Base-by-base conservation (phyloP, 2,329 filamentous ascomycete species). In the Alternaria ethzedia region DNA sequence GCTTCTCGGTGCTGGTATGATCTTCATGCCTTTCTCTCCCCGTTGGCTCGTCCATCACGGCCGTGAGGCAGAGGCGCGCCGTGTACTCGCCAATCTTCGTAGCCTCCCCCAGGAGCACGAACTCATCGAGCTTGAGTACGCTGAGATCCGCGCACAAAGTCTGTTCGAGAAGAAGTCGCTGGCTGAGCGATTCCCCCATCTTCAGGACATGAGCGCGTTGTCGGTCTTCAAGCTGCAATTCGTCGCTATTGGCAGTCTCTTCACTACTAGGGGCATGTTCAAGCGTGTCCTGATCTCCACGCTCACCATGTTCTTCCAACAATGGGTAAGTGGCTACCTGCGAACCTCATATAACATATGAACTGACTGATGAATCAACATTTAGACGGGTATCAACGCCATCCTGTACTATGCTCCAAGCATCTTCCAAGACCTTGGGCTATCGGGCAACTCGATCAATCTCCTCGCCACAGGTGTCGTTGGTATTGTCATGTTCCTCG, bases 11-110 rank as follows among this genome's bases (percentile, higher is more conserved):
- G 73, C 85, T 8, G 91, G 91, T 30, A 93, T 94, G 86, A 72
- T 91, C 11, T 92, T 92, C 79, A 92, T 94, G 90, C 92, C 91
- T 1, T 93, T 91, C 80, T 91, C 87, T 0, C 92, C 92, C 0
- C 85, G 92, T 68, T 94, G 90, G 91, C 85, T 94, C 0, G 81
- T 91, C 9, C 88, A 93, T 75, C 88, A 91, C 71, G 83, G 82
- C 58, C 88, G 90, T 45, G 90, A 93, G 71, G 83, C 84, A 0
- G 91, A 94, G 75, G 90, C 89, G 0, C 86, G 87, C 15, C 77
- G 77, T 12, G 87, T 89, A 2, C 83, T 95, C 2, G 87, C 90
- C 1, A 83, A 75, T 45, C 86, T 95, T 4, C 88, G 92, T 21
- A 84, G 83, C 5, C 84, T 92, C 0, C 75, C 86, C 0, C 75